Conservation (phyloP, 2,329 filamentous ascomycete genomes). For the Hypoxylon sp. region DNA sequence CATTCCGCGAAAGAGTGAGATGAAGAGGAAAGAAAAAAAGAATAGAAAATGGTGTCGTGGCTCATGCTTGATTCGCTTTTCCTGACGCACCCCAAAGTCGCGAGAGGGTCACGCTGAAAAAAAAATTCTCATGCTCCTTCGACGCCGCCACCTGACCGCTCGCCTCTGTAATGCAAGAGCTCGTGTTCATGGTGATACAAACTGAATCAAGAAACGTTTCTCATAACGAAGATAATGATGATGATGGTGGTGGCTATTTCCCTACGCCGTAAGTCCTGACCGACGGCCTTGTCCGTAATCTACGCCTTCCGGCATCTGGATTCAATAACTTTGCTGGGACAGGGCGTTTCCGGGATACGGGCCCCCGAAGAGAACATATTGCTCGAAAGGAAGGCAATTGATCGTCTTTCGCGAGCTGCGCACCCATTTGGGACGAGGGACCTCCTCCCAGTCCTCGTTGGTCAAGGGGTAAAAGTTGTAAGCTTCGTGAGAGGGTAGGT, state of each 20-base stretch:
- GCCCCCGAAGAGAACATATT: conserved; percentile 59
- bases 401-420: conserved; percentile 54
- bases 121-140: conserved; percentile 29
- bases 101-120: conserved; percentile 20
- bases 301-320: background rate
- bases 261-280: background rate
- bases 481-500: conserved; percentile 57
- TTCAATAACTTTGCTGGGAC: conserved; percentile 45
- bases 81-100: conserved; percentile 15
- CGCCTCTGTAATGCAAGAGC: conserved; percentile 44
- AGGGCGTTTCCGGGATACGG: conserved; percentile 54
- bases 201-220: conserved; percentile 37
- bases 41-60: conserved; percentile 27
- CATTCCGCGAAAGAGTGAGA: conserved; percentile 26
- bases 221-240: conserved; percentile 19
- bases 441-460: conserved; percentile 59
- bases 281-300: background rate
- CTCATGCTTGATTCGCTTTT: conserved; percentile 26
- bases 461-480: conserved; percentile 62
- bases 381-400: conserved; percentile 59
- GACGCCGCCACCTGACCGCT: conserved; percentile 26
- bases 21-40: conserved; percentile 4
- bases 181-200: conserved; percentile 39
- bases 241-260: conserved; percentile 21
- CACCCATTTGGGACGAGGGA: conserved; percentile 52